phyloP scores from a whole-genome alignment of 768 basidiomycete genomes.

The Boletus rufocinnamomeus region DNA sequence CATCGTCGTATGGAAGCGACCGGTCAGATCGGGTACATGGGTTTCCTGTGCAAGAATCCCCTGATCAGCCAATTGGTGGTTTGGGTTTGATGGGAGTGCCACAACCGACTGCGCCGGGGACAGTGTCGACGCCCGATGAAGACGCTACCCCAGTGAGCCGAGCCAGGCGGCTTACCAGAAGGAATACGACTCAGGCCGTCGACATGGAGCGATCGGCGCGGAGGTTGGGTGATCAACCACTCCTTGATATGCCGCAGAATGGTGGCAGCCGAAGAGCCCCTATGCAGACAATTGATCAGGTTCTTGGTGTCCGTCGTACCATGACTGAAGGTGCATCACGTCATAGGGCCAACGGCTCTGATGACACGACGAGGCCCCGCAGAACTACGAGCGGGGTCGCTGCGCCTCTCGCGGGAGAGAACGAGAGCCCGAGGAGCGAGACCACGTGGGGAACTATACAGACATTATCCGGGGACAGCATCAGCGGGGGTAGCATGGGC shows the following conservation, averaged over 20 bases:
- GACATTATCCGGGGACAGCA: conserved; percentile 23
- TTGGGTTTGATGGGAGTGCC: conserved; percentile 34
- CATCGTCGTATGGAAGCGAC: conserved; percentile 25
- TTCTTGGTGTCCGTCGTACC: conserved; percentile 23
- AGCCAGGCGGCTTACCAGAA: conserved; percentile 21
- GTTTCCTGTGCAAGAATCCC: conserved; percentile 35
- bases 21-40: conserved; percentile 19
- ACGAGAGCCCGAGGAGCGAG: conserved; percentile 36
- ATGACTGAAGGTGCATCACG: conserved; percentile 17
- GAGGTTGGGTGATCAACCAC: conserved; percentile 19
- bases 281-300: conserved; percentile 16
- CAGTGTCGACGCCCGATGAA: conserved; percentile 32
- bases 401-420: conserved; percentile 18
- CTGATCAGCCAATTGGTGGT: conserved; percentile 26
- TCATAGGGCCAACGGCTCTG: conserved; percentile 12
- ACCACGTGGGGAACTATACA: conserved; percentile 40
- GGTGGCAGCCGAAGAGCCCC: conserved; percentile 24
- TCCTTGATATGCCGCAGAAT: conserved; percentile 14
- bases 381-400: conserved; percentile 13
- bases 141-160: conserved; percentile 30
- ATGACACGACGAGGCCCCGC: conserved; percentile 6
- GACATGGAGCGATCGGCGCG: conserved; percentile 22
- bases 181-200: conserved; percentile 27
- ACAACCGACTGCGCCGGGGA: conserved; percentile 19
- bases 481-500: conserved; percentile 27